These are phyloP conservation scores for Carallia pectinifolia DNA, from an alignment of 345 rosid genomes.

Conservation along the genomic window DNA sequence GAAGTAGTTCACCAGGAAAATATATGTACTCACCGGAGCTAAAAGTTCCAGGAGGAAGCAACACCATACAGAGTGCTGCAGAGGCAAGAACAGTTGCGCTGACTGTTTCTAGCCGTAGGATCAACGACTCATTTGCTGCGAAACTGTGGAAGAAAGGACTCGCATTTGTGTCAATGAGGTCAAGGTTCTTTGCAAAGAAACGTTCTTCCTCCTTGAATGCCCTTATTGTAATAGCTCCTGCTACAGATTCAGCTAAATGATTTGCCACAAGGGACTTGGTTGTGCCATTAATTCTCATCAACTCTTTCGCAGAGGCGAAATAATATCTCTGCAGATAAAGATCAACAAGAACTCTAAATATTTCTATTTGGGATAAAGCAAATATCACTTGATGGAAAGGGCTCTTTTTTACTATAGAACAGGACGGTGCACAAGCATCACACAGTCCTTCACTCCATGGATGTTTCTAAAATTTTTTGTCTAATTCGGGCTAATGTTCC, in stretches of 20 bases:
- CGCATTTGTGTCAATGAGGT: slow-evolving; percentile 74
- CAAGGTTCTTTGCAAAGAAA: slow-evolving; percentile 67
- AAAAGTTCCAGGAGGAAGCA: slow-evolving; percentile 91
- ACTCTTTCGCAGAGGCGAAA: slow-evolving; percentile 76
- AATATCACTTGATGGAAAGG: neutral
- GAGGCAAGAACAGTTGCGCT: slow-evolving; percentile 77
- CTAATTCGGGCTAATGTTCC: neutral
- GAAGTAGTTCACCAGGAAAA: neutral
- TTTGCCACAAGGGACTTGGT: slow-evolving; percentile 90
- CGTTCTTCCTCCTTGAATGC: slow-evolving; percentile 90
- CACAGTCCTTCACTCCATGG: neutral
- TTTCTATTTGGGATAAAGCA: too few relatives aligned
- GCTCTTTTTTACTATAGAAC: neutral
- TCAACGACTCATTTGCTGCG: slow-evolving; percentile 90
- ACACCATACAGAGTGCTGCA: slow-evolving; percentile 87
- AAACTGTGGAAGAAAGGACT: slow-evolving; percentile 91
- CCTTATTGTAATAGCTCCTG: slow-evolving; percentile 83
- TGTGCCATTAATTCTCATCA: slow-evolving; percentile 88
- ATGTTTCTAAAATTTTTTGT: neutral
- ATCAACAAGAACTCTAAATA: neutral
- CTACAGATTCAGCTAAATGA: slow-evolving; percentile 90
- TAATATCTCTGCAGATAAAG: slow-evolving; percentile 59
- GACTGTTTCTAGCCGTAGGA: slow-evolving; percentile 74
- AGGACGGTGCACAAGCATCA: neutral
- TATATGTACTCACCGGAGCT: slow-evolving; percentile 59